Evolutionary conservation across 2,329 filamentous ascomycete genomes (phyloP).

Genomic region (Penicillium corylophilum): DNA sequence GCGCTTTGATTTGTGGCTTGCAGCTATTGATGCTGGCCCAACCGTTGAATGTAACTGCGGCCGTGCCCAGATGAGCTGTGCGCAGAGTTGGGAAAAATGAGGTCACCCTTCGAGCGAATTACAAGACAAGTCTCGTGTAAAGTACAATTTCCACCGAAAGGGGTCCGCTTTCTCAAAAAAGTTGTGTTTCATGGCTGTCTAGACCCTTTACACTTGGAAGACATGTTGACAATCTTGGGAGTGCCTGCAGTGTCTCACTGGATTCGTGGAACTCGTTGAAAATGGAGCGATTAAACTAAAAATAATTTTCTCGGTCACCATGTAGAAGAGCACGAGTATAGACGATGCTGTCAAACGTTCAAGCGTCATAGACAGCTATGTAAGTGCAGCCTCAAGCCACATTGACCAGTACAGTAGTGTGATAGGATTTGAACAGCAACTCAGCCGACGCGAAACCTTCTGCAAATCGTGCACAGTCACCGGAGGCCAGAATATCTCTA

Average conservation of each 20-base stretch:
- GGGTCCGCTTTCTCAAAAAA: background rate
- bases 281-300: background rate
- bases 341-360: background rate
- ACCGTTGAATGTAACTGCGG: background rate
- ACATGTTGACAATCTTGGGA: background rate
- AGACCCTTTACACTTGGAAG: background rate
- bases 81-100: background rate
- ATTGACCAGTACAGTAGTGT: background rate
- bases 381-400: background rate
- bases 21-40: background rate
- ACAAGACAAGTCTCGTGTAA: background rate
- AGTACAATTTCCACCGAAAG: background rate
- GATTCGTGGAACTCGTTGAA: background rate
- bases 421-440: background rate
- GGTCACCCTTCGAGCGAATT: background rate
- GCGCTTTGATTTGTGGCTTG: background rate
- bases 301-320: background rate
- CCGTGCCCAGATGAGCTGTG: background rate
- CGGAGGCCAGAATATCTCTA: slow-evolving; percentile 1
- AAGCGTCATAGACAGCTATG: background rate
- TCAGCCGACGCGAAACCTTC: background rate
- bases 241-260: background rate
- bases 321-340: background rate
- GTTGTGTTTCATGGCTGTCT: background rate
- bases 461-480: background rate